These are phyloP conservation scores for Aphanocladium album DNA, from an alignment of 2,329 filamentous ascomycete genomes.

Conservation along the genomic window DNA sequence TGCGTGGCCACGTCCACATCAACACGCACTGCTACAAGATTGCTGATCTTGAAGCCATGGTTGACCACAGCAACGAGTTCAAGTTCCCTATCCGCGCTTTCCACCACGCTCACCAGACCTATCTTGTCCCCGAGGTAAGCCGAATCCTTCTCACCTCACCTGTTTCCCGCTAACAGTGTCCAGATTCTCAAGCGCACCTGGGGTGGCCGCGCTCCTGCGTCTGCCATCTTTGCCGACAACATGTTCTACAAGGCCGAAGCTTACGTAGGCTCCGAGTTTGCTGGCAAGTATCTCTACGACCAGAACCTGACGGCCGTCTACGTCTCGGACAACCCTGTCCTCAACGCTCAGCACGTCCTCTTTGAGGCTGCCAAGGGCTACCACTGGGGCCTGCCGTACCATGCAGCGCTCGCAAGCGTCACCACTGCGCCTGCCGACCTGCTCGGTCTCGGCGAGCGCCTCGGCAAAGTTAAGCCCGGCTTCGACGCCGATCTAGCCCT, in stretches of 20 bases:
- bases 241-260: conserved; percentile 69
- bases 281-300: conserved; percentile 62
- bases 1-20: conserved; percentile 63
- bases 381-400: conserved; percentile 56
- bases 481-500: conserved; percentile 58
- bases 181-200: conserved; percentile 53
- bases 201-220: conserved; percentile 49
- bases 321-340: conserved; percentile 65
- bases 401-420: conserved; percentile 53
- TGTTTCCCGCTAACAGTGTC: neutral
- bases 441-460: conserved; percentile 50
- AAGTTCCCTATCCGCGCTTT: conserved; percentile 39
- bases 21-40: conserved; percentile 70
- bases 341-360: conserved; percentile 65
- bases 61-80: conserved; percentile 68
- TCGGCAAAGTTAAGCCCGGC: conserved; percentile 57
- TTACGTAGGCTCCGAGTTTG: conserved; percentile 59
- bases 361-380: conserved; percentile 59
- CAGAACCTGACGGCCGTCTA: conserved; percentile 61
- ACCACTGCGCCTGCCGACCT: conserved; percentile 55
- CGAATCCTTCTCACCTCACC: neutral
- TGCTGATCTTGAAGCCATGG: conserved; percentile 63
- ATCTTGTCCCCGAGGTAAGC: conserved; percentile 46
- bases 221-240: conserved; percentile 64
- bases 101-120: conserved; percentile 15